phyloP scores from a whole-genome alignment of 139 green algal species.

The Micractinium sp. region DNA sequence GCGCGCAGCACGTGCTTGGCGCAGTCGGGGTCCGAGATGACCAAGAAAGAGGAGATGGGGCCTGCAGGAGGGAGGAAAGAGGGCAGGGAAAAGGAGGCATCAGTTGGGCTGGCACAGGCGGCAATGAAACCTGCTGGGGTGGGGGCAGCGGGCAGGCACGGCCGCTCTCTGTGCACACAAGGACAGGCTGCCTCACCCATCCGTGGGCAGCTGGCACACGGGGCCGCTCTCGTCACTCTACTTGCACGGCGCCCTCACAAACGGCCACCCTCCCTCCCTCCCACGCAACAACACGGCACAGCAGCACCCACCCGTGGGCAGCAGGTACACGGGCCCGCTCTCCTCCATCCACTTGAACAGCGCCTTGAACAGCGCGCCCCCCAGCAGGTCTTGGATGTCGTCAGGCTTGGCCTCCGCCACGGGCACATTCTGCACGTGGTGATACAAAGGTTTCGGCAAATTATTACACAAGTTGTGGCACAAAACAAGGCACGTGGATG shows the following conservation, averaged over 20 bases:
- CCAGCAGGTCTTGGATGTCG: constrained; percentile 97
- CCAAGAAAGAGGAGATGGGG: constrained; percentile 87
- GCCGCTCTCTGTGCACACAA: not conserved
- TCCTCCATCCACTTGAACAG: constrained; percentile 92
- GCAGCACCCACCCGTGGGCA: constrained; percentile 69
- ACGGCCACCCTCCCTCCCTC: not conserved
- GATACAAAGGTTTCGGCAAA: too few relatives aligned
- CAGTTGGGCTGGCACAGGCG: too few relatives aligned
- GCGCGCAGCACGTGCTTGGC: constrained; percentile 95
- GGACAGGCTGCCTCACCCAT: too few relatives aligned
- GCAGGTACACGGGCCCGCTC: constrained; percentile 93
- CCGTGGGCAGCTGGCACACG: not conserved
- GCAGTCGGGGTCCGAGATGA: constrained; percentile 89
- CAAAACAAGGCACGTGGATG: too few relatives aligned
- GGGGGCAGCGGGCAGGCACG: not conserved
- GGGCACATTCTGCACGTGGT: constrained; percentile 83
- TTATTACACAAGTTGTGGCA: too few relatives aligned
- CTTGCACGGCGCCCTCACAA: not conserved
- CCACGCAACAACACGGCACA: not conserved
- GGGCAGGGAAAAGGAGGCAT: not conserved
- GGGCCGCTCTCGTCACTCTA: not conserved
- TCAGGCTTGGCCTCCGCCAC: constrained; percentile 95
- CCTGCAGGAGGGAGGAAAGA: constrained; percentile 54
- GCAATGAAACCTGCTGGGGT: too few relatives aligned
- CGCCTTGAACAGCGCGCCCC: constrained; percentile 94